Evolutionary conservation across 2,329 filamentous ascomycete species (phyloP).

Genomic region (Claviceps maximensis): DNA sequence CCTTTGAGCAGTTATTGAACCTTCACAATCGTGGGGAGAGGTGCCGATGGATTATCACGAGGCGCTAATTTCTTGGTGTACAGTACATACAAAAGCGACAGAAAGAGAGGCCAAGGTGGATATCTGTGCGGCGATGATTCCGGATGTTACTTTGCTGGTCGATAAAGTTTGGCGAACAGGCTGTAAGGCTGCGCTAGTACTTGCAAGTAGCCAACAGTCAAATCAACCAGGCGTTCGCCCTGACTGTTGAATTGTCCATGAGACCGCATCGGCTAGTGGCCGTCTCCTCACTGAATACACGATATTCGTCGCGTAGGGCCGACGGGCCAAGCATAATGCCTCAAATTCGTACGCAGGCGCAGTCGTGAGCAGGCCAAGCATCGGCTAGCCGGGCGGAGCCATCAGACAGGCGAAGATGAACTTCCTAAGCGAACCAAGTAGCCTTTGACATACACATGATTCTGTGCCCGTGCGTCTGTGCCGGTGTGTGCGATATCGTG

Average conservation of each 20-base stretch:
- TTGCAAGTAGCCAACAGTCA: not conserved
- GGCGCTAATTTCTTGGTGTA: not conserved
- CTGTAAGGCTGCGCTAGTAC: slow-evolving; percentile 7
- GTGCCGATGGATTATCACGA: not conserved
- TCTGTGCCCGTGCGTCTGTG: not conserved
- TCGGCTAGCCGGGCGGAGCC: not conserved
- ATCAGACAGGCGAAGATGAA: not conserved
- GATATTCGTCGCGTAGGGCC: not conserved
- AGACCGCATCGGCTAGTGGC: not conserved
- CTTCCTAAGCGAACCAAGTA: not conserved
- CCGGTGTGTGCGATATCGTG: not conserved
- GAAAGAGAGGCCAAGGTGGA: slow-evolving; percentile 6
- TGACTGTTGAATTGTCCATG: not conserved
- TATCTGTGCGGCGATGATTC: slow-evolving; percentile 16
- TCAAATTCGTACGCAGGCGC: not conserved
- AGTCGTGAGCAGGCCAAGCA: not conserved
- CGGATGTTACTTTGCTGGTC: slow-evolving; percentile 14
- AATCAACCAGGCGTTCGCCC: not conserved
- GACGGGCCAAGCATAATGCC: not conserved
- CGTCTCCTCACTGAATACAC: not conserved
- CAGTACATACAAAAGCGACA: not conserved
- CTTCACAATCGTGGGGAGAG: not conserved
- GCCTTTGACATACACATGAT: not conserved
- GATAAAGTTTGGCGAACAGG: slow-evolving; percentile 12
- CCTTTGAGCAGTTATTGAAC: not conserved